Conservation (phyloP, 2,329 filamentous ascomycete genomes). For the Fusarium subtropicale region DNA sequence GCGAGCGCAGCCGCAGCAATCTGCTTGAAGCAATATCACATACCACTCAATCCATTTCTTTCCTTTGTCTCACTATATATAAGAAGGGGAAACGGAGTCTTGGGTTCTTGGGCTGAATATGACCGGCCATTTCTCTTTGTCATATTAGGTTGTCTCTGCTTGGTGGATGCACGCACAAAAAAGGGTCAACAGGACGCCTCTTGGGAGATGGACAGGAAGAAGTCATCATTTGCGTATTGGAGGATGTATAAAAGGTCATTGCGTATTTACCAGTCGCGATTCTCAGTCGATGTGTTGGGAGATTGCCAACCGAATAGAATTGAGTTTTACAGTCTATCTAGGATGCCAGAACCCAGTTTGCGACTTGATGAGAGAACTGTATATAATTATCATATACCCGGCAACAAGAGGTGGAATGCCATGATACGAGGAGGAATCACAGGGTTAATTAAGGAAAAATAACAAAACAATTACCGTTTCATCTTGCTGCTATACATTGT, state of each 20-base stretch:
- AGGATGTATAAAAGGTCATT: constrained; percentile 42
- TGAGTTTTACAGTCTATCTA: constrained; percentile 39
- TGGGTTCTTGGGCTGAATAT: constrained; percentile 43
- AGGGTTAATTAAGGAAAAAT: constrained; percentile 35
- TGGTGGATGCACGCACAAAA: constrained; percentile 33
- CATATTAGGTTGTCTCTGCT: constrained; percentile 33
- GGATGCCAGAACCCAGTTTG: constrained; percentile 42
- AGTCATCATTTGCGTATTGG: constrained; percentile 36
- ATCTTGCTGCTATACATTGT: constrained; percentile 3
- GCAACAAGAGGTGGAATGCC: constrained; percentile 24
- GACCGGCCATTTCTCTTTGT: constrained; percentile 39
- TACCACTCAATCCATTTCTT: constrained; percentile 47
- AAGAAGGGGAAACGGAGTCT: constrained; percentile 45
- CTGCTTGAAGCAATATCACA: constrained; percentile 48
- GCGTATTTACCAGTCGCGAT: constrained; percentile 36
- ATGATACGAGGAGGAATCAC: constrained; percentile 9
- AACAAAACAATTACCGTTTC: constrained; percentile 24
- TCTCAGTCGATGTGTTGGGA: constrained; percentile 29
- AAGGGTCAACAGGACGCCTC: constrained; percentile 38
- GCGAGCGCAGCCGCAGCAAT: constrained; percentile 47
- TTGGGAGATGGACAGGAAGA: constrained; percentile 13
- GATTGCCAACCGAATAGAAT: constrained; percentile 31
- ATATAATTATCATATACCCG: constrained; percentile 40
- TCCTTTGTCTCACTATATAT: constrained; percentile 50
- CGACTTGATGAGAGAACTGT: constrained; percentile 37